A percentile compares a stretch with the other conserved stretches of the same genome.
These are phyloP conservation scores for Skeletonema marinoi DNA, from an alignment of 108 stramenopile genomes.

Conservation along the genomic window DNA sequence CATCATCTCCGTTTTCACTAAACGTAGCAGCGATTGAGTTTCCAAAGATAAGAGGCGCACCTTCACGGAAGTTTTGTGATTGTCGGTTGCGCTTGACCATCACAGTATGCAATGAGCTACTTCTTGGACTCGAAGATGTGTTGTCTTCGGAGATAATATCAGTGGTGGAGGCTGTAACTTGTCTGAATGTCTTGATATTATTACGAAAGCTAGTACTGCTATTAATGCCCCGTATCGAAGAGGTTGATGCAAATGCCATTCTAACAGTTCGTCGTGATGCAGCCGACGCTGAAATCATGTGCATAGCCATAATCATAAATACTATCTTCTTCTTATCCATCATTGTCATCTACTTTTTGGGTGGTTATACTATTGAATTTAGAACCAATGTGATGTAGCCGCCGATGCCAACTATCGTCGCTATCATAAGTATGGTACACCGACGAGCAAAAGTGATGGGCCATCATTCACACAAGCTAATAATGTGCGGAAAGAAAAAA, in stretches of 20 bases:
- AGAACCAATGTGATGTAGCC: too few species aligned
- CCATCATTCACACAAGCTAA: too few species aligned
- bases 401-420: too few species aligned
- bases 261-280: background rate
- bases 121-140: background rate
- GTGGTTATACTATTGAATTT: too few species aligned
- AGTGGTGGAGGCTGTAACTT: background rate
- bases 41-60: conserved; percentile 73
- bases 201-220: background rate
- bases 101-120: conserved; percentile 45
- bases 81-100: conserved; percentile 72
- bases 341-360: background rate
- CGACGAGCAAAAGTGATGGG: too few species aligned
- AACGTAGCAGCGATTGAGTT: conserved; percentile 59
- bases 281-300: background rate
- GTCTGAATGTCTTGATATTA: background rate
- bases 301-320: background rate
- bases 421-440: too few species aligned
- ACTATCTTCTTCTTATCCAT: background rate
- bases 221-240: background rate
- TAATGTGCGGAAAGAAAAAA: too few species aligned
- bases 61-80: conserved; percentile 75
- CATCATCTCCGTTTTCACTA: conserved; percentile 10
- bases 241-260: background rate
- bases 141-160: background rate